Conservation (phyloP, 169 alveolate species). For the Cryptosporidium canis region DNA sequence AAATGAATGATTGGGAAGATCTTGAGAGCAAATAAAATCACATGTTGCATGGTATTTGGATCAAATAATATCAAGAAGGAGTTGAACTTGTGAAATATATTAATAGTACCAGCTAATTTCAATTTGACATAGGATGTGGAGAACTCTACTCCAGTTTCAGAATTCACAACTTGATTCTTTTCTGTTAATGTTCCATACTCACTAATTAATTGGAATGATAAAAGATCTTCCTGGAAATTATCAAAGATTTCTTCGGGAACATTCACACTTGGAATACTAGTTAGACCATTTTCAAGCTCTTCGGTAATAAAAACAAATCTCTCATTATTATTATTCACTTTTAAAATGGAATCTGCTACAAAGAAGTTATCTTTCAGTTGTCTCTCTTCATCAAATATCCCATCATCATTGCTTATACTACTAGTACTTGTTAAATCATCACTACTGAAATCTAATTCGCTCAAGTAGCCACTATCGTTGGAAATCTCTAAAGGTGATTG, state of each 20-base stretch:
- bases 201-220: slow-evolving; percentile 42
- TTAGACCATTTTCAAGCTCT: slow-evolving; percentile 51
- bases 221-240: slow-evolving; percentile 31
- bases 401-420: not conserved
- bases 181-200: slow-evolving; percentile 47
- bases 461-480: not conserved
- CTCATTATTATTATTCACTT: not conserved
- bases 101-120: not conserved
- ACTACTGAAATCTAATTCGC: not conserved
- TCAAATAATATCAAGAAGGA: slow-evolving; percentile 16
- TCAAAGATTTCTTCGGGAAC: slow-evolving; percentile 44
- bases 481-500: slow-evolving; percentile 30
- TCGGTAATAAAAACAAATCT: slow-evolving; percentile 37
- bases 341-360: not conserved
- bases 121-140: slow-evolving; percentile 20
- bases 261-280: slow-evolving; percentile 14
- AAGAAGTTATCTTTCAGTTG: not conserved
- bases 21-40: slow-evolving; percentile 1
- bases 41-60: not conserved
- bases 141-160: slow-evolving; percentile 14
- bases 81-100: not conserved
- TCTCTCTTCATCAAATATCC: not conserved
- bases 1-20: slow-evolving; percentile 10
- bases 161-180: not conserved
- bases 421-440: not conserved